Conservation (phyloP, 352 stramenopile species). For the Plasmopara viticola region DNA sequence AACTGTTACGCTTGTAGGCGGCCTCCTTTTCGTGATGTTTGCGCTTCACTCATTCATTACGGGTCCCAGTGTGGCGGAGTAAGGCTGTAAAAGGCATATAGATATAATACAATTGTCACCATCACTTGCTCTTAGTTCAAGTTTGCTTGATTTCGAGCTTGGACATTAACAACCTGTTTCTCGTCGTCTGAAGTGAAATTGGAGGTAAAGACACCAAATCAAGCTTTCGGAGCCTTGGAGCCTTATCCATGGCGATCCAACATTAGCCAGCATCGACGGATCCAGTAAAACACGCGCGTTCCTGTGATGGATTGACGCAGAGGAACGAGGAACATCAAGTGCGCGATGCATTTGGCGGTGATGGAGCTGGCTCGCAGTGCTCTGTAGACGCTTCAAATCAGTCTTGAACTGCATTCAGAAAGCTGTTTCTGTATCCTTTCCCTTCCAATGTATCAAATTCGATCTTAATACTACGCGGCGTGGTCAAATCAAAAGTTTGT, state of each 20-base stretch:
- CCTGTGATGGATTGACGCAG: not conserved
- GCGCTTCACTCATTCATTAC: conserved; percentile 94
- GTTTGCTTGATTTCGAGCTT: conserved; percentile 5
- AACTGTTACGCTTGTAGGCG: conserved; percentile 94
- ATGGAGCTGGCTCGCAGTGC: conserved; percentile 5
- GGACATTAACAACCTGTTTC: conserved; percentile 14
- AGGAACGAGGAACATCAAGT: too few relatives aligned
- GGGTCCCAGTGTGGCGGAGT: conserved; percentile 39
- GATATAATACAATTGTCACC: too few relatives aligned
- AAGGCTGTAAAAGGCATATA: conserved; percentile 7
- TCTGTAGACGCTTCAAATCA: conserved; percentile 18
- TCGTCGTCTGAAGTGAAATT: conserved; percentile 1
- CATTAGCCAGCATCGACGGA: conserved; percentile 3
- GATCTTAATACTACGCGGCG: too few relatives aligned
- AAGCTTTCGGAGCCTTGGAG: conserved; percentile 1
- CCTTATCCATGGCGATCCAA: not conserved
- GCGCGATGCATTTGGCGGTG: conserved; percentile 6
- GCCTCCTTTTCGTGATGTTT: conserved; percentile 96
- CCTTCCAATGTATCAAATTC: too few relatives aligned
- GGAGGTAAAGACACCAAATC: too few relatives aligned
- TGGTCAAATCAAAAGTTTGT: too few relatives aligned
- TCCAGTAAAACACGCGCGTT: conserved; percentile 8
- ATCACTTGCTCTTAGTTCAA: too few relatives aligned
- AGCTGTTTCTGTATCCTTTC: conserved; percentile 4
- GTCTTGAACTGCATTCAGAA: conserved; percentile 15